Percentiles rank a stretch among this genome's conserved stretches.
Evolutionary conservation across 305 asterid species (phyloP).

Genomic region (Fraxinus floribunda): DNA sequence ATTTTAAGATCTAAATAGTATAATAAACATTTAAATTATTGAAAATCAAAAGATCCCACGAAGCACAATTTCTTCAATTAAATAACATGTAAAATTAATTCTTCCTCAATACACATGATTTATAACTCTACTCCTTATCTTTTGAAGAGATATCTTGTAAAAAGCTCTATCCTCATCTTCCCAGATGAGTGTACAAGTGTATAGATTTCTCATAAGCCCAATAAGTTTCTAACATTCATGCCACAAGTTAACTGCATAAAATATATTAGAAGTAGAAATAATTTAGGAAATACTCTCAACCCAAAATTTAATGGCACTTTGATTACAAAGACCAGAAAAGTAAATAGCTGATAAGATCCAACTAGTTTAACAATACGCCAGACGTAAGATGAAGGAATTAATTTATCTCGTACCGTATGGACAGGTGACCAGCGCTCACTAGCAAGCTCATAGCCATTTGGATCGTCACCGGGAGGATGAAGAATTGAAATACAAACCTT

Average conservation of each 20-base stretch:
- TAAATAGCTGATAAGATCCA: not conserved
- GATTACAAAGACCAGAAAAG: not conserved
- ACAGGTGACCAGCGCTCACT: slow-evolving; percentile 99
- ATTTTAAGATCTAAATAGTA: not conserved
- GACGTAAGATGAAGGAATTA: not conserved
- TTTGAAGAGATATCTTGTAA: not conserved
- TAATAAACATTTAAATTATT: not conserved
- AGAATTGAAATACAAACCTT: slow-evolving; percentile 97
- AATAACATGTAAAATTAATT: not conserved
- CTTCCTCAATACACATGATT: not conserved
- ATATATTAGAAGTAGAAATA: not conserved
- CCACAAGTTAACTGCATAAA: not conserved
- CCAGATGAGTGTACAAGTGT: not conserved
- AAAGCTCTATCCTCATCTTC: not conserved
- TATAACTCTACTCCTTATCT: not conserved
- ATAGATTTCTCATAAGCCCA: not conserved
- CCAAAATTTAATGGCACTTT: not conserved
- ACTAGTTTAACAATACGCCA: not conserved
- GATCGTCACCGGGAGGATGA: slow-evolving; percentile 98
- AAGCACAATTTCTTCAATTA: not conserved
- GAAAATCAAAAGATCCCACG: not conserved
- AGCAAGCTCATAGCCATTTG: slow-evolving; percentile 96
- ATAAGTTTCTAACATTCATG: not conserved
- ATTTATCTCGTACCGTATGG: slow-evolving; percentile 67
- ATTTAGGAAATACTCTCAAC: not conserved